Conservation (phyloP, 352 stramenopile genomes). For the Pilasporangium apinafurcum region DNA sequence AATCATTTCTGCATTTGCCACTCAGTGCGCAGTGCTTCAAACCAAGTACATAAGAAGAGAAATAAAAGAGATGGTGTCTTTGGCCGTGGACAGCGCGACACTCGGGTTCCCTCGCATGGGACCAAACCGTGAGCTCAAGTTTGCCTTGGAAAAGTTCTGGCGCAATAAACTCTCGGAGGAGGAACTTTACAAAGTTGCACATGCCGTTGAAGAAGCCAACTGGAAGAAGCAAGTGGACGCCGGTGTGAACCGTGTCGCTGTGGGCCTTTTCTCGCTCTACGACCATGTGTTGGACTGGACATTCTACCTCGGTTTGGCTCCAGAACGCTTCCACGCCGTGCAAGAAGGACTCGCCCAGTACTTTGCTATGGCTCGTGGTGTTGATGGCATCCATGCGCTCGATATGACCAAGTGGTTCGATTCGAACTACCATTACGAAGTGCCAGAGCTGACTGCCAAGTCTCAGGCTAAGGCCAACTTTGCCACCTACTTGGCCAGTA, state of each 20-base stretch:
- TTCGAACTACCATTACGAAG: slow-evolving; percentile 95
- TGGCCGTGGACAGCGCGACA: slow-evolving; percentile 64
- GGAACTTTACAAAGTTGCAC: slow-evolving; percentile 73
- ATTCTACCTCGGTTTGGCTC: slow-evolving; percentile 73
- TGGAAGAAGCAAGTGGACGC: slow-evolving; percentile 82
- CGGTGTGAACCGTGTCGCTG: slow-evolving; percentile 72
- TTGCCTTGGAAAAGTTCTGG: slow-evolving; percentile 92
- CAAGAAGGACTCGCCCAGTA: slow-evolving; percentile 59
- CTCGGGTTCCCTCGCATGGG: slow-evolving; percentile 91
- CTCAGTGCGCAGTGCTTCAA: slow-evolving; percentile 13
- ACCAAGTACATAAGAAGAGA: too few species aligned
- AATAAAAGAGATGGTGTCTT: slow-evolving; percentile 32
- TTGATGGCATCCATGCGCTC: slow-evolving; percentile 86
- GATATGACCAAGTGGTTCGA: slow-evolving; percentile 96
- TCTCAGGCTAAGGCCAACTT: slow-evolving; percentile 80
- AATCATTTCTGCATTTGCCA: slow-evolving; percentile 64
- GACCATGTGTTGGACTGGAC: slow-evolving; percentile 90
- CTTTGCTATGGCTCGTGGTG: slow-evolving; percentile 88
- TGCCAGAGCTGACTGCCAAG: slow-evolving; percentile 83
- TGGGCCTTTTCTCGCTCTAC: slow-evolving; percentile 89
- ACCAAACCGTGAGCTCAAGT: slow-evolving; percentile 92
- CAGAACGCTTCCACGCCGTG: slow-evolving; percentile 71
- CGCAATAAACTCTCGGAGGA: slow-evolving; percentile 70
- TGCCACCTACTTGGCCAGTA: slow-evolving; percentile 43
- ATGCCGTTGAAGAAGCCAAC: slow-evolving; percentile 75